A percentile compares a stretch with the other conserved stretches of the same genome.
phyloP scores from a whole-genome alignment of 441 rosid species.

The Pelargonium citronellum region DNA sequence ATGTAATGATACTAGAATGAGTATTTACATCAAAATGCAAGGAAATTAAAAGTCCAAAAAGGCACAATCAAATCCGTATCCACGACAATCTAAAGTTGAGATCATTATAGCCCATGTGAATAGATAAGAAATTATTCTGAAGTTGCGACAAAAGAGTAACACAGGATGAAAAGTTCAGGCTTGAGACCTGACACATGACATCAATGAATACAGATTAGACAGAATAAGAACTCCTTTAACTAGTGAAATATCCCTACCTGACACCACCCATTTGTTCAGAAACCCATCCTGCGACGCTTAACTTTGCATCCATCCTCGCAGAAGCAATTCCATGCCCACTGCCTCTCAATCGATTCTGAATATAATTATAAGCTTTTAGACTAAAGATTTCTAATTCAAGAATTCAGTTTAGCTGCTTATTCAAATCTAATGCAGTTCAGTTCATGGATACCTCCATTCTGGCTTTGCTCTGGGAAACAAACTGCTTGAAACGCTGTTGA shows the following conservation, averaged over 20 bases:
- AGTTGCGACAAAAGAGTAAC: slow-evolving; percentile 2
- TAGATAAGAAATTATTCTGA: background rate
- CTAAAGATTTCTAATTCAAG: slow-evolving; percentile 5
- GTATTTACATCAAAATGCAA: background rate
- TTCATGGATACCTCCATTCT: slow-evolving; percentile 68
- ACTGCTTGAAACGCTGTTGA: slow-evolving; percentile 92
- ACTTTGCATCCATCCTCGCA: slow-evolving; percentile 88
- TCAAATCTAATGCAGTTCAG: slow-evolving; percentile 11
- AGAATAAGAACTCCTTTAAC: slow-evolving; percentile 7
- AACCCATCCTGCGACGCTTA: slow-evolving; percentile 83
- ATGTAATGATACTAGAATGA: background rate
- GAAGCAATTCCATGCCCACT: slow-evolving; percentile 90
- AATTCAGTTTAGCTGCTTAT: slow-evolving; percentile 9
- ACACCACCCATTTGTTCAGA: slow-evolving; percentile 98
- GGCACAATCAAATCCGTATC: no score
- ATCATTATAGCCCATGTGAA: background rate
- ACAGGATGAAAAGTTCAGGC: background rate
- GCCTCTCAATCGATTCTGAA: slow-evolving; percentile 78
- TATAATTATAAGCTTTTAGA: slow-evolving; percentile 13
- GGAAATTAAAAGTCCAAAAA: background rate
- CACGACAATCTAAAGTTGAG: background rate
- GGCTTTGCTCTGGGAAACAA: slow-evolving; percentile 89
- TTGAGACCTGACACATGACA: background rate
- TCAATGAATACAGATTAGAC: background rate
- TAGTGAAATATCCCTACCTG: slow-evolving; percentile 44